These are phyloP conservation scores for Neostapfia colusana DNA, from an alignment of 176 grass and related monocot species.

Conservation along the genomic window DNA sequence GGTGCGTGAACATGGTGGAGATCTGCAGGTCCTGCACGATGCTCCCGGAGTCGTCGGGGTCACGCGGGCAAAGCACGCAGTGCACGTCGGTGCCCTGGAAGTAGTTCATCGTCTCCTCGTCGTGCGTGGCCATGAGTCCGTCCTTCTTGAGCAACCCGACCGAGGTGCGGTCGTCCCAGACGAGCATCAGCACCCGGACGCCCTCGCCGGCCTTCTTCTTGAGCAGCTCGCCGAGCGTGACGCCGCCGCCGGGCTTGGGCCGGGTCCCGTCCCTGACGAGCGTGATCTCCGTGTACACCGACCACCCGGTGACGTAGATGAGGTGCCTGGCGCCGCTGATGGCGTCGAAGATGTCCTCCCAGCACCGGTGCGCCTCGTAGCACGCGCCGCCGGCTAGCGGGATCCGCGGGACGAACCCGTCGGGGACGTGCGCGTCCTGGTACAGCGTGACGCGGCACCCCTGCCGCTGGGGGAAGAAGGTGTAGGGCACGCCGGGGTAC, in stretches of 20 bases:
- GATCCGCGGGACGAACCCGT: conserved; percentile 52
- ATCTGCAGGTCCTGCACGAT: conserved; percentile 68
- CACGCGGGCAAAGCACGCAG: conserved; percentile 55
- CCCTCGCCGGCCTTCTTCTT: conserved; percentile 65
- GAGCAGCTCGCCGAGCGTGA: conserved; percentile 54
- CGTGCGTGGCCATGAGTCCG: conserved; percentile 63
- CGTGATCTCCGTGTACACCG: conserved; percentile 60
- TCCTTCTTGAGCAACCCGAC: conserved; percentile 52
- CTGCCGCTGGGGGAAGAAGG: conserved; percentile 61
- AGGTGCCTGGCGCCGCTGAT: conserved; percentile 49
- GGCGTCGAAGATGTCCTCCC: conserved; percentile 66
- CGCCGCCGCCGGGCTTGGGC: conserved; percentile 8
- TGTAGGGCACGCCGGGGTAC: conserved; percentile 66
- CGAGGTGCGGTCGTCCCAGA: conserved; percentile 62
- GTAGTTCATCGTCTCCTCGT: conserved; percentile 58
- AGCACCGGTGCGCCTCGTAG: conserved; percentile 62
- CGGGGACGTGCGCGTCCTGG: conserved; percentile 60
- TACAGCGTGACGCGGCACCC: conserved; percentile 57
- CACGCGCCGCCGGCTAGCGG: conserved; percentile 44
- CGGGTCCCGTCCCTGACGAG: conserved; percentile 41
- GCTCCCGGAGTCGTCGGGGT: conserved; percentile 61
- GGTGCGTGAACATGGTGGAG: conserved; percentile 91
- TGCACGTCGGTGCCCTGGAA: conserved; percentile 54
- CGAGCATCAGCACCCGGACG: conserved; percentile 56
- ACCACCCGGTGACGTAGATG: conserved; percentile 60